A percentile compares a stretch with the other conserved stretches of the same genome.
Conservation (phyloP, 345 rosid genomes). For the Eutrema heterophyllum region DNA sequence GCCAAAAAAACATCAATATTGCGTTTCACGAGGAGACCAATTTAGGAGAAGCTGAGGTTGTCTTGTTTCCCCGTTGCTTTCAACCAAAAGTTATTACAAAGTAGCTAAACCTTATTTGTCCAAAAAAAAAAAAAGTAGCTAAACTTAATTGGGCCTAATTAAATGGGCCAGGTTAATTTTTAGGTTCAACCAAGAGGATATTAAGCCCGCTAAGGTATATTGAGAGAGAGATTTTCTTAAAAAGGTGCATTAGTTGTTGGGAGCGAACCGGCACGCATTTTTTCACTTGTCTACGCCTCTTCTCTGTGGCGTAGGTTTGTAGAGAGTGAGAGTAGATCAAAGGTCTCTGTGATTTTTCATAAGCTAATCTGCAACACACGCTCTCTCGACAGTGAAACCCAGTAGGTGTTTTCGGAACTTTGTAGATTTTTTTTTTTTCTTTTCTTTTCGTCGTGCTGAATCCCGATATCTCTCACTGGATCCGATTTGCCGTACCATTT, state of each 20-base stretch:
- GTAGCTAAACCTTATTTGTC: not conserved
- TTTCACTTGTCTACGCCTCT: not conserved
- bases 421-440: not conserved
- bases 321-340: not conserved
- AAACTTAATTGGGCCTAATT: not conserved
- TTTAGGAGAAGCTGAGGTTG: not conserved
- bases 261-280: slow-evolving; percentile 7
- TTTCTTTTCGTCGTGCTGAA: not conserved
- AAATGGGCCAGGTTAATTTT: not conserved
- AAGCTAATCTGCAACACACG: not conserved
- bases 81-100: not conserved
- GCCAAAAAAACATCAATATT: not conserved
- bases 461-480: not conserved
- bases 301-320: slow-evolving; percentile 11
- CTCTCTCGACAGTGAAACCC: not conserved
- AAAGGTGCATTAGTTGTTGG: not conserved
- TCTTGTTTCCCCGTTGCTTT: not conserved
- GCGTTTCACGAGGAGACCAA: not conserved
- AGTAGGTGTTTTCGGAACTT: not conserved
- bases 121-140: not conserved
- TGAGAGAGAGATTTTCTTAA: not conserved
- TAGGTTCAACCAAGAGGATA: not conserved
- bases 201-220: not conserved
- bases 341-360: not conserved
- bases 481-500: not conserved